These are phyloP conservation scores for Leccinum pellstonianum DNA, from an alignment of 768 basidiomycete genomes.

Conservation along the genomic window DNA sequence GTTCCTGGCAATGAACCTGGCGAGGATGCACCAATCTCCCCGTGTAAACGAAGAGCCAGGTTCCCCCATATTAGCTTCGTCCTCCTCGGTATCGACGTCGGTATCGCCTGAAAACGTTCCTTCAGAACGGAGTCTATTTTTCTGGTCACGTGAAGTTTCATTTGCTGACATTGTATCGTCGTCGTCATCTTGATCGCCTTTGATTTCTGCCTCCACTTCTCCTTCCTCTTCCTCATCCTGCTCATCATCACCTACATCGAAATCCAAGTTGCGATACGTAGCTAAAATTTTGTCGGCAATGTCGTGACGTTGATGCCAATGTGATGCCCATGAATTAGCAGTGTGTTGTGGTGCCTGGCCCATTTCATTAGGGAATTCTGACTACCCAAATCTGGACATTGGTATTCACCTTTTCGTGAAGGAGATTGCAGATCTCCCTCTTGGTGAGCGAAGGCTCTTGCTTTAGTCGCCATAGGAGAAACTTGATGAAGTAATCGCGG, in stretches of 20 bases:
- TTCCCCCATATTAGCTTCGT: slow-evolving; percentile 48
- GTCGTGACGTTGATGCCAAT: slow-evolving; percentile 66
- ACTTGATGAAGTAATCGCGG: slow-evolving; percentile 63
- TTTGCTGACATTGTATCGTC: slow-evolving; percentile 20
- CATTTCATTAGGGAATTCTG: slow-evolving; percentile 10
- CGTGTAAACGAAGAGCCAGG: slow-evolving; percentile 49
- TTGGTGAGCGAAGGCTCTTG: slow-evolving; percentile 52
- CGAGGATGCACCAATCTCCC: slow-evolving; percentile 63
- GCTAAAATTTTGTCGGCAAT: slow-evolving; percentile 62
- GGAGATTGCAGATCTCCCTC: slow-evolving; percentile 49
- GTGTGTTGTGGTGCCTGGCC: slow-evolving; percentile 65
- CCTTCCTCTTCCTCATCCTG: slow-evolving; percentile 36
- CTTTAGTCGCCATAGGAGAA: slow-evolving; percentile 60
- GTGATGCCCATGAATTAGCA: slow-evolving; percentile 60
- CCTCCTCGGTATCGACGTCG: slow-evolving; percentile 28
- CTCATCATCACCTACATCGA: slow-evolving; percentile 35
- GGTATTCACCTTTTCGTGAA: slow-evolving; percentile 51
- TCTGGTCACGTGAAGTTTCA: slow-evolving; percentile 16
- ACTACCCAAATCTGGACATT: not conserved
- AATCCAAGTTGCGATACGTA: slow-evolving; percentile 33
- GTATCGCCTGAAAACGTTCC: slow-evolving; percentile 17
- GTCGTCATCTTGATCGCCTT: slow-evolving; percentile 19
- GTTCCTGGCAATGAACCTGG: slow-evolving; percentile 54
- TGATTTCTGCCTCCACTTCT: slow-evolving; percentile 28
- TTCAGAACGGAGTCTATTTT: slow-evolving; percentile 23